Percentiles rank a stretch among this genome's conserved stretches.
Conservation (phyloP, 202 grass and related monocot species). For the Saccharum hybrid region DNA sequence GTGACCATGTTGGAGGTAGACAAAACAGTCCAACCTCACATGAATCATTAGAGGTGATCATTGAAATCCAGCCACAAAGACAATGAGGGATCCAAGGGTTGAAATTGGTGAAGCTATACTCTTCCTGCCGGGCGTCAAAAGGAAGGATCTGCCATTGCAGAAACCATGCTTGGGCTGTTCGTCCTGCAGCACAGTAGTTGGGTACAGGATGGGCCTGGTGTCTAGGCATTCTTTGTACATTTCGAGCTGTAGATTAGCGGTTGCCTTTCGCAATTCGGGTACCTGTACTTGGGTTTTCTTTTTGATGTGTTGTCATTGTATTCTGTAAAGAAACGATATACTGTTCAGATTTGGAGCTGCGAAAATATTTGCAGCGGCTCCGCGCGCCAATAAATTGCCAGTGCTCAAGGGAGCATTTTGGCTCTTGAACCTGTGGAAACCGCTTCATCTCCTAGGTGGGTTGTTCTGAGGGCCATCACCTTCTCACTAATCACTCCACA, state of each 20-base stretch:
- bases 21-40: conserved; percentile 50
- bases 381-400: conserved; percentile 5
- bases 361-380: conserved; percentile 49
- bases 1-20: conserved; percentile 45
- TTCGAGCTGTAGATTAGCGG: conserved; percentile 33
- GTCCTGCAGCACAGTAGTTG: conserved; percentile 5
- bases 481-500: background rate
- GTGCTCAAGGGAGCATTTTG: conserved; percentile 19
- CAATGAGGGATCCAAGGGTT: background rate
- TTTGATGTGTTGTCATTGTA: conserved; percentile 40
- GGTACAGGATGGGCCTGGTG: conserved; percentile 4
- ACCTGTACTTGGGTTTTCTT: conserved; percentile 26
- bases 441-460: background rate
- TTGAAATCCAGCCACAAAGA: conserved; percentile 52
- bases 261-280: background rate
- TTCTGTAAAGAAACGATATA: conserved; percentile 39
- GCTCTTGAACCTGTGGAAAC: background rate
- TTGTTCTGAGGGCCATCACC: background rate
- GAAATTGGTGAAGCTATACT: background rate
- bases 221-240: conserved; percentile 55
- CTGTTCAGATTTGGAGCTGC: conserved; percentile 22
- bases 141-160: conserved; percentile 30
- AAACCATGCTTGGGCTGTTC: background rate
- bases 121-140: background rate
- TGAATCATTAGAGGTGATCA: conserved; percentile 62